Base-by-base conservation (phyloP, 139 green algal genomes). In the Tetradesmus obliquus region DNA sequence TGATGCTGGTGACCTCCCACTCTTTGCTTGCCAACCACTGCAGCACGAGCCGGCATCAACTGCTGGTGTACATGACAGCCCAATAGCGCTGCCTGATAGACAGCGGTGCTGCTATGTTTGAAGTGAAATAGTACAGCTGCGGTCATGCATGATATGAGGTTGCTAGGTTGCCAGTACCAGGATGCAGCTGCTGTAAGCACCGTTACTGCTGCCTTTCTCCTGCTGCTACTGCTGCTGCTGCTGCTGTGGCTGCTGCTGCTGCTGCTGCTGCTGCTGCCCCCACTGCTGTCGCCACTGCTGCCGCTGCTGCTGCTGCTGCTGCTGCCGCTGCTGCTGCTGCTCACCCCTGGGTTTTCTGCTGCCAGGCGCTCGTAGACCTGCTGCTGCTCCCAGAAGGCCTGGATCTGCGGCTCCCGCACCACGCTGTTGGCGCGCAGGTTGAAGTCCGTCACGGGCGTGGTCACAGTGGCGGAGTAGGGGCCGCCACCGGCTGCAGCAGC, bases 391-490 rank as follows among this genome's bases (percentile, higher is more conserved):
- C 98, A 99, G 53, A 94, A 98, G 91, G 94, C 91, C 90, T 99
- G 98, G 82, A 99, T 97, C 93, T 99, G 93, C 1, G 98, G 98
- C 95, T 99, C 98, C 0, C 97, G 94, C 82, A 97, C 94, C 1
- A 96, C 93, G 19, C 93, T 96, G 93, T 99, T 99, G 87, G 98
- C 98, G 10, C 98, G 96, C 96, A 99, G 96, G 93, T 96, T 97
- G 94, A 99, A 99, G 19, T 90, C 92, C 0, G 98, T 99, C 45
- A 97, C 72, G n/a, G 98, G 98, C 60, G 99, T 95, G 76, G 95
- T 96, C 55, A 99, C 97, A 17, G 98, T 99, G 72, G 96, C 90
- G 79, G 94, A 97, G 95, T 99, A 99, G 5, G 94, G 93, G 55
- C 94, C 92, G 55, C 86, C 86, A 13, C 86, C 86, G 57, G 86